These are phyloP conservation scores for Microdochium trichocladiopsis DNA, from an alignment of 2,329 filamentous ascomycete genomes.

Conservation along the genomic window DNA sequence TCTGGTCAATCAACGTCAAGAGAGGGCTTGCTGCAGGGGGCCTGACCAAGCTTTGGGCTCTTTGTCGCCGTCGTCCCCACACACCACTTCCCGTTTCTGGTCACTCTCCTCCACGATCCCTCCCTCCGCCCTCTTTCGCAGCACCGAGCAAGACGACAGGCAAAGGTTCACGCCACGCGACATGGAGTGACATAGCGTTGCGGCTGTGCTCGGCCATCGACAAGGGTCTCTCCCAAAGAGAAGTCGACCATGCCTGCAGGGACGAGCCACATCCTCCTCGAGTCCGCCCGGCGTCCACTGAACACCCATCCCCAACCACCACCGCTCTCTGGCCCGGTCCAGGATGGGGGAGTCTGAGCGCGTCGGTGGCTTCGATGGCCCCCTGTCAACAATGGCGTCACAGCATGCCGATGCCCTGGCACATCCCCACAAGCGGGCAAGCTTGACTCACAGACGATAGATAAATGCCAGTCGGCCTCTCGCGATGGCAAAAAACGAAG, in stretches of 20 bases:
- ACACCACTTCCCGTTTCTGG: too few relatives aligned
- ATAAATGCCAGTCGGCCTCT: background rate
- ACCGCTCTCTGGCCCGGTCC: too few relatives aligned
- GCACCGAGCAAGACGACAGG: too few relatives aligned
- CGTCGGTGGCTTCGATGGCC: background rate
- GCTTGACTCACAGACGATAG: background rate
- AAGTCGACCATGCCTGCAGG: too few relatives aligned
- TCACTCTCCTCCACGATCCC: background rate
- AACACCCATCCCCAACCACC: too few relatives aligned
- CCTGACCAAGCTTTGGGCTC: background rate
- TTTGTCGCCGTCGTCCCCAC: background rate
- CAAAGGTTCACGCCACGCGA: too few relatives aligned
- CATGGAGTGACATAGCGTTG: background rate
- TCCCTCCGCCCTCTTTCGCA: too few relatives aligned
- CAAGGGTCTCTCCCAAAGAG: too few relatives aligned
- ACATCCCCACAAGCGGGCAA: background rate
- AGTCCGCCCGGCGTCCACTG: too few relatives aligned
- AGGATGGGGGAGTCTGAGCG: background rate
- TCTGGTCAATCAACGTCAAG: background rate
- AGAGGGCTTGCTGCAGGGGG: background rate
- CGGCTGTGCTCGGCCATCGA: too few relatives aligned
- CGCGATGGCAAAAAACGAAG: background rate
- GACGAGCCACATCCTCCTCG: too few relatives aligned
- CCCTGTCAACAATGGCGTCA: background rate
- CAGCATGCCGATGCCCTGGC: background rate